Evolutionary conservation across 148 eudicot genomes (phyloP).

Genomic region (Chenopodium formosanum): DNA sequence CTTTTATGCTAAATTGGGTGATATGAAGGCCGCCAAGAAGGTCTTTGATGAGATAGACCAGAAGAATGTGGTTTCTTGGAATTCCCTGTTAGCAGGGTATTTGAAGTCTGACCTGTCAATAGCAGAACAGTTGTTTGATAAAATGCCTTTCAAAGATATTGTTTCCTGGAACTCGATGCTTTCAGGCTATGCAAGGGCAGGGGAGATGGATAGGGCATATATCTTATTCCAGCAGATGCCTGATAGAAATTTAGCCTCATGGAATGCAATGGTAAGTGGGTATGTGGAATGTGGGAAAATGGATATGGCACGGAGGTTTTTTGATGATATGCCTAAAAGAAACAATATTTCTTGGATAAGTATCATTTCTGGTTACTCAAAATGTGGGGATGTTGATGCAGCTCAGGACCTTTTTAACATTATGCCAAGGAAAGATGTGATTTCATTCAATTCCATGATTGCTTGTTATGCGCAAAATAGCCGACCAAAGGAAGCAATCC

Average conservation of each 20-base stretch:
- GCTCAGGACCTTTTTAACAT: slow-evolving; percentile 47
- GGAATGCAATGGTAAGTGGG: slow-evolving; percentile 79
- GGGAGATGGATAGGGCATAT: slow-evolving; percentile 61
- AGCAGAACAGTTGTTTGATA: slow-evolving; percentile 53
- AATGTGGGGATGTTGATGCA: slow-evolving; percentile 58
- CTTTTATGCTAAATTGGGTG: slow-evolving; percentile 64
- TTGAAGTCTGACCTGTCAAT: slow-evolving; percentile 42
- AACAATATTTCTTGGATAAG: slow-evolving; percentile 64
- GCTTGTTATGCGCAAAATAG: slow-evolving; percentile 80
- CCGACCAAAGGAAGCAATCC: slow-evolving; percentile 63
- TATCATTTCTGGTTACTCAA: slow-evolving; percentile 73
- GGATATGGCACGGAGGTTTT: slow-evolving; percentile 50
- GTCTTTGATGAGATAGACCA: slow-evolving; percentile 63
- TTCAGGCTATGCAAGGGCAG: slow-evolving; percentile 56
- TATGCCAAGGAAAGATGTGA: slow-evolving; percentile 42
- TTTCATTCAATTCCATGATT: slow-evolving; percentile 72
- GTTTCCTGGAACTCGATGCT: slow-evolving; percentile 85
- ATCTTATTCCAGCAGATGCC: slow-evolving; percentile 60
- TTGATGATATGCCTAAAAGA: slow-evolving; percentile 63
- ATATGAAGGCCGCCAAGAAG: slow-evolving; percentile 51
- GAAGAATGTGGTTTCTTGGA: slow-evolving; percentile 82
- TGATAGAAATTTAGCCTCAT: slow-evolving; percentile 61
- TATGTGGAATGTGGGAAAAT: slow-evolving; percentile 62
- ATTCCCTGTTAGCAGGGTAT: slow-evolving; percentile 64
- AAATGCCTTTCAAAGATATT: slow-evolving; percentile 60